A percentile compares a stretch with the other conserved stretches of the same genome.
These are phyloP conservation scores for Polyporus tsugae DNA, from an alignment of 1,284 basidiomycete genomes.

Conservation along the genomic window DNA sequence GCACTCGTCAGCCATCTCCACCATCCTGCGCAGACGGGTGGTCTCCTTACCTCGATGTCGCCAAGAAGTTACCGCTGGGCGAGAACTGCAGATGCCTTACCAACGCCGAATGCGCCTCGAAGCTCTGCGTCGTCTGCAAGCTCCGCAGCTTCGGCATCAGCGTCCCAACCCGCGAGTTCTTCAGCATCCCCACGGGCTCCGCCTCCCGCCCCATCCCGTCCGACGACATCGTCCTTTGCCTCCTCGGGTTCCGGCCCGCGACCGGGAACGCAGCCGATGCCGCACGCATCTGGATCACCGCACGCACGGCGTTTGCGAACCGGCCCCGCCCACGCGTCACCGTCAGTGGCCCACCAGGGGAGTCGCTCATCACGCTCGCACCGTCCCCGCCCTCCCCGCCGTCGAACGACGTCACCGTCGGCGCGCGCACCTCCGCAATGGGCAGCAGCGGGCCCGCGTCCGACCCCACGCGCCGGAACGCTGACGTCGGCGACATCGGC, in stretches of 20 bases:
- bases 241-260: conserved; percentile 41
- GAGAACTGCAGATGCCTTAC: conserved; percentile 78
- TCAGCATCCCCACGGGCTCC: conserved; percentile 49
- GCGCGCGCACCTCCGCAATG: conserved; percentile 33
- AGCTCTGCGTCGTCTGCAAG: conserved; percentile 65
- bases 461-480: conserved; percentile 27
- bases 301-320: conserved; percentile 53
- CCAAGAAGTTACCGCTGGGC: conserved; percentile 72
- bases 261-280: conserved; percentile 41
- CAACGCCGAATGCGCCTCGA: conserved; percentile 69
- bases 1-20: conserved; percentile 6
- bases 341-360: conserved; percentile 3
- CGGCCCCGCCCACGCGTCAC: conserved; percentile 41
- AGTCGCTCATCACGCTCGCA: conserved; percentile 14
- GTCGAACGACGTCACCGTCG: conserved; percentile 35
- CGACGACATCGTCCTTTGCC: conserved; percentile 57
- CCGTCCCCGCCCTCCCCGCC: conserved; percentile 37
- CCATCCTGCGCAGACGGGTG: no score
- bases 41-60: conserved; percentile 68
- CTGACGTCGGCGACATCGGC: conserved; percentile 36
- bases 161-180: conserved; percentile 60
- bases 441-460: conserved; percentile 33
- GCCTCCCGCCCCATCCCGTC: conserved; percentile 32
- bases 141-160: conserved; percentile 66
- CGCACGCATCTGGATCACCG: conserved; percentile 55